A percentile compares a stretch with the other conserved stretches of the same genome.
These are phyloP conservation scores for Pleurotus sapidus DNA, from an alignment of 768 basidiomycete genomes.

Conservation along the genomic window DNA sequence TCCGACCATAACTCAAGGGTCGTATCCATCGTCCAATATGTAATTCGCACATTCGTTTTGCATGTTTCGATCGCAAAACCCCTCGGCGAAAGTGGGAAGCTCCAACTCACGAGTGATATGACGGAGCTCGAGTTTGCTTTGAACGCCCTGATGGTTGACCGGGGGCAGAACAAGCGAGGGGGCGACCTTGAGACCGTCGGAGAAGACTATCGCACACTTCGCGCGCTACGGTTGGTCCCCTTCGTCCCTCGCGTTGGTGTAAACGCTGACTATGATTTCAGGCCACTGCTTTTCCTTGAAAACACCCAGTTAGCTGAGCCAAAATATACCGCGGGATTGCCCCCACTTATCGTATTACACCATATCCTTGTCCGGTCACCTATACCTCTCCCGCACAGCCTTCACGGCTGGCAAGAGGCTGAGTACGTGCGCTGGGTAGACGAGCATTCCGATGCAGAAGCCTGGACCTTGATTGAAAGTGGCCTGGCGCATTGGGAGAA, in stretches of 20 bases:
- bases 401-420: slow-evolving; percentile 92
- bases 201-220: slow-evolving; percentile 81
- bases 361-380: slow-evolving; percentile 90
- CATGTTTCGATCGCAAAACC: slow-evolving; percentile 94
- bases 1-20: slow-evolving; percentile 31
- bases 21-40: slow-evolving; percentile 67
- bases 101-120: slow-evolving; percentile 95
- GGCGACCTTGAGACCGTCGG: slow-evolving; percentile 74
- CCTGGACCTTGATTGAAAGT: slow-evolving; percentile 76
- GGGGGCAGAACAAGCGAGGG: slow-evolving; percentile 54
- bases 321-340: slow-evolving; percentile 70
- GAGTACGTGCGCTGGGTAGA: slow-evolving; percentile 97
- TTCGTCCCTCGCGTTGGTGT: not conserved
- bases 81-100: slow-evolving; percentile 88
- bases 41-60: slow-evolving; percentile 83
- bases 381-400: slow-evolving; percentile 78
- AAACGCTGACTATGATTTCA: slow-evolving; percentile 25
- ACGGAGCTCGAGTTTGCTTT: slow-evolving; percentile 93
- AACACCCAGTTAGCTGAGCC: slow-evolving; percentile 65
- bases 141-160: slow-evolving; percentile 70
- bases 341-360: slow-evolving; percentile 86
- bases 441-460: slow-evolving; percentile 82
- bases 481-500: slow-evolving; percentile 81
- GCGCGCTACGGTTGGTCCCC: slow-evolving; percentile 75
- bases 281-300: slow-evolving; percentile 88